phyloP scores from a whole-genome alignment of 441 rosid species.

The Rhodomyrtus psidioides region DNA sequence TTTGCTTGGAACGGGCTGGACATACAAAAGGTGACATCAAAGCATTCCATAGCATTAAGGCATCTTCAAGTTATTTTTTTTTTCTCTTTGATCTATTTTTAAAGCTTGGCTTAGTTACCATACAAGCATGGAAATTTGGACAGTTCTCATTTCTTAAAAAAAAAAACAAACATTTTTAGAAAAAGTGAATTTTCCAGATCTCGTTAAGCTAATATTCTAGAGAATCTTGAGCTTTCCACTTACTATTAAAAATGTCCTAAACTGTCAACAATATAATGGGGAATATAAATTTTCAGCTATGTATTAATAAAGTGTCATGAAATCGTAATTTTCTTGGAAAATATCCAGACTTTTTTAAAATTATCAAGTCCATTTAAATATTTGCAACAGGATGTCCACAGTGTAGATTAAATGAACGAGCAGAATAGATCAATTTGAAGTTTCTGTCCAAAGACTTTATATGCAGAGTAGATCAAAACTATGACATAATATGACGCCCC shows the following conservation, averaged over 20 bases:
- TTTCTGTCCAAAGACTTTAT: neutral
- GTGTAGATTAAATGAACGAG: neutral
- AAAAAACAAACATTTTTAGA: neutral
- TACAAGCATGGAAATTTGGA: neutral
- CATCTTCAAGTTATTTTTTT: too few species aligned
- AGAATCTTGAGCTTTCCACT: neutral
- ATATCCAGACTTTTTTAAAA: neutral
- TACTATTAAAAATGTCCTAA: neutral
- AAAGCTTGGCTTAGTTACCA: too few species aligned
- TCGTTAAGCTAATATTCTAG: neutral
- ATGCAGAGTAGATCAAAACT: too few species aligned
- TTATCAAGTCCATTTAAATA: too few species aligned
- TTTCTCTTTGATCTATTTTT: too few species aligned
- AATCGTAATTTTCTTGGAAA: neutral
- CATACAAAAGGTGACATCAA: too few species aligned
- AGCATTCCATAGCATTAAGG: too few species aligned
- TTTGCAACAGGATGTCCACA: neutral
- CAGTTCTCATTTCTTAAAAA: neutral
- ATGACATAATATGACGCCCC: too few species aligned
- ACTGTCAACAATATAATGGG: fast-evolving
- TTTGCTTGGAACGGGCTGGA: too few species aligned
- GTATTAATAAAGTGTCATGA: neutral
- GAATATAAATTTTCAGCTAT: neutral
- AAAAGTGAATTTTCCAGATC: neutral
- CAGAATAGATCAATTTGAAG: neutral